Conservation (phyloP, 2,329 filamentous ascomycete genomes). For the Exophiala xenobiotica region DNA sequence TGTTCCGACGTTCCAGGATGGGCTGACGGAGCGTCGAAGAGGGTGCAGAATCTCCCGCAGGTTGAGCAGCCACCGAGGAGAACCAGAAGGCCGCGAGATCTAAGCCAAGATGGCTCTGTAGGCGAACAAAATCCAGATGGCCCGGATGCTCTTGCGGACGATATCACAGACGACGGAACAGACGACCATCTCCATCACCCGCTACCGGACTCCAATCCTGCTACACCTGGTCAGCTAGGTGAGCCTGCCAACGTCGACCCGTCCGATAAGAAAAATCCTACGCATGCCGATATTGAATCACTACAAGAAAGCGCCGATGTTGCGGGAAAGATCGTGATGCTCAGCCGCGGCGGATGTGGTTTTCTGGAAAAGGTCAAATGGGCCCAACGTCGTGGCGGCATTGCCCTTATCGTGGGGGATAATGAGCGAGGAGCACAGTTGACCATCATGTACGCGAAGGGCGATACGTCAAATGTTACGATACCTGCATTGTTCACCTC, state of each 20-base stretch:
- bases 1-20: constrained; percentile 94
- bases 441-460: constrained; percentile 97
- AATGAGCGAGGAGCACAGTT: constrained; percentile 84
- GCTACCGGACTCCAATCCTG: constrained; percentile 45
- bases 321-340: constrained; percentile 82
- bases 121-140: constrained; percentile 4
- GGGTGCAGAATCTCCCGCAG: constrained; percentile 30
- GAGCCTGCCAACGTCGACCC: constrained; percentile 35
- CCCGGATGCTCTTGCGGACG: constrained; percentile 9
- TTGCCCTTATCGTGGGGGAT: constrained; percentile 91
- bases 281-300: constrained; percentile 88
- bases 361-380: constrained; percentile 97
- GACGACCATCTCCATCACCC: constrained; percentile 77
- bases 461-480: constrained; percentile 90
- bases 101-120: background rate
- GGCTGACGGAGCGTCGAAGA: constrained; percentile 61
- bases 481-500: constrained; percentile 96
- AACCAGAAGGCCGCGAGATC: constrained; percentile 15
- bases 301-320: constrained; percentile 92
- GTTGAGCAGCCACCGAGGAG: constrained; percentile 6
- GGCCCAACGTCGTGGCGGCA: constrained; percentile 85
- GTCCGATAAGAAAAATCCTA: constrained; percentile 34
- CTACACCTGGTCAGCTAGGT: constrained; percentile 36
- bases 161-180: constrained; percentile 67
- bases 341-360: constrained; percentile 90